These are phyloP conservation scores for Daldinia vernicosa DNA, from an alignment of 495 filamentous ascomycete genomes.

Conservation along the genomic window DNA sequence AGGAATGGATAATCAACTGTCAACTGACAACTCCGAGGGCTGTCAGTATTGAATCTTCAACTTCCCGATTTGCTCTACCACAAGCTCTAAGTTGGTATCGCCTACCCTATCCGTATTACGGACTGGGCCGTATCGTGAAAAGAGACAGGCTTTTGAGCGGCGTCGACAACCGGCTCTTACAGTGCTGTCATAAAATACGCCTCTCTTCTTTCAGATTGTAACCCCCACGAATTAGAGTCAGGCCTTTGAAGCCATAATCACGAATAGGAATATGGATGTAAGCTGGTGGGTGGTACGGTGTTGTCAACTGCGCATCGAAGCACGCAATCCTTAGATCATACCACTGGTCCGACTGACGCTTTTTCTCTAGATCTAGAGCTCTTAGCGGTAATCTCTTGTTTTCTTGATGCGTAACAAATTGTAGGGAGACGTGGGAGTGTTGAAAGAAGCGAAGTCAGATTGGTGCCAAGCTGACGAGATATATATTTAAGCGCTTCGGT, in stretches of 20 bases:
- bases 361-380: conserved; percentile 16
- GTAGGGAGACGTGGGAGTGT: not conserved
- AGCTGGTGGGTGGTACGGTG: conserved; percentile 29
- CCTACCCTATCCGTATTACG: conserved; percentile 11
- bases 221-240: conserved; percentile 44
- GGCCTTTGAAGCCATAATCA: conserved; percentile 38
- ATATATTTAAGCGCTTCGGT: not conserved
- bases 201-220: conserved; percentile 12
- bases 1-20: not conserved
- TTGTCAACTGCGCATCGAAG: conserved; percentile 37
- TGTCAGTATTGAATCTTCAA: conserved; percentile 7
- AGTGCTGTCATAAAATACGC: conserved; percentile 17
- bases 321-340: conserved; percentile 40
- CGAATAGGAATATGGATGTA: conserved; percentile 29
- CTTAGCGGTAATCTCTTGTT: conserved; percentile 27
- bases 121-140: conserved; percentile 1
- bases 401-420: conserved; percentile 24
- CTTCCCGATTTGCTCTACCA: conserved; percentile 16
- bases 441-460: conserved; percentile 5
- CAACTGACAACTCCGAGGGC: conserved; percentile 1
- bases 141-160: conserved; percentile 8
- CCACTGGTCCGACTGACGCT: conserved; percentile 26
- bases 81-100: not conserved
- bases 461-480: not conserved
- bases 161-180: conserved; percentile 11